Conservation (phyloP, 148 eudicot species). For the Suaeda aralocaspica region DNA sequence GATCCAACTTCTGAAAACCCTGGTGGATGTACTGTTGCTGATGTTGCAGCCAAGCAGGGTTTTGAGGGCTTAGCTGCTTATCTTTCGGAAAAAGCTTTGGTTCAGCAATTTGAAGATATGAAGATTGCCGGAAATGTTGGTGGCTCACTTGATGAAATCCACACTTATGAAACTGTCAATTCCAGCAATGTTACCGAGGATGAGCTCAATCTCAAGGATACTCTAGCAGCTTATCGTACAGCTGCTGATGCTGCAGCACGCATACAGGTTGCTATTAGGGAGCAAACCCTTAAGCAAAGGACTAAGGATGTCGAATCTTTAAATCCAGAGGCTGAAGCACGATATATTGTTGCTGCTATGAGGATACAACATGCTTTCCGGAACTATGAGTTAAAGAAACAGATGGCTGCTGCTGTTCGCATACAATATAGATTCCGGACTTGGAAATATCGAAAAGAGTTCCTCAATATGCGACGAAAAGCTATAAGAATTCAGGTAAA, state of each 20-base stretch:
- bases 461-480: constrained; percentile 71
- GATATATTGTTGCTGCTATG: constrained; percentile 80
- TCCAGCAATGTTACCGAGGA: constrained; percentile 50
- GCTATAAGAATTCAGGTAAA: constrained; percentile 85
- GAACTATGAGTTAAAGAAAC: constrained; percentile 55
- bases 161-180: constrained; percentile 29
- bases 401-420: constrained; percentile 69
- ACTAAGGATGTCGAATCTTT: constrained; percentile 38
- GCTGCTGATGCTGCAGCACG: constrained; percentile 99
- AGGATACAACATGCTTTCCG: constrained; percentile 88
- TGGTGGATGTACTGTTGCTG: constrained; percentile 77
- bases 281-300: constrained; percentile 54
- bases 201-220: constrained; percentile 69
- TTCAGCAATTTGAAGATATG: constrained; percentile 84
- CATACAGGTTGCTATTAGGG: constrained; percentile 79
- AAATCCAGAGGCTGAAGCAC: constrained; percentile 71
- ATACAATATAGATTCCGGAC: constrained; percentile 79
- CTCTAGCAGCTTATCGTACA: constrained; percentile 81
- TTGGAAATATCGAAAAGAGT: constrained; percentile 72
- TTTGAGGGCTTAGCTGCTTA: constrained; percentile 80
- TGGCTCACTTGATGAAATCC: constrained; percentile 62
- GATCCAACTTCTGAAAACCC: constrained; percentile 81
- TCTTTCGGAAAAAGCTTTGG: constrained; percentile 82
- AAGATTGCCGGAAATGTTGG: constrained; percentile 79
- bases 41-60: constrained; percentile 68